Conservation (phyloP, 2,329 filamentous ascomycete genomes). For the Incumbomyces lentus region DNA sequence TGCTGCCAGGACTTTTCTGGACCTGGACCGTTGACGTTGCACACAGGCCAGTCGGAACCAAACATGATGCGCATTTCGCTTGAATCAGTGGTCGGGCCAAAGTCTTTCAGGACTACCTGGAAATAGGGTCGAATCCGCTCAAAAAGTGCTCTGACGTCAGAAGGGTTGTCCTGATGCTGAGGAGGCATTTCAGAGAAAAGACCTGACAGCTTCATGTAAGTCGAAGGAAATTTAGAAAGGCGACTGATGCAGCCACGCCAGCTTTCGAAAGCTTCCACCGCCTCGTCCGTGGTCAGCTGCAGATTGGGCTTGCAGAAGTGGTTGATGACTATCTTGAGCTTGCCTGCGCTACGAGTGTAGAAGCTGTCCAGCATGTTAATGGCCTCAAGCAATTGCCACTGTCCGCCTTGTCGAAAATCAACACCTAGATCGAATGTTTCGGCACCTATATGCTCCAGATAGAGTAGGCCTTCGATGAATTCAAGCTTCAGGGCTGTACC, state of each 20-base stretch:
- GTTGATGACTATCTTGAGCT: slow-evolving; percentile 62
- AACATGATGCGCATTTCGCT: slow-evolving; percentile 60
- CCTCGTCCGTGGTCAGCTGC: slow-evolving; percentile 23
- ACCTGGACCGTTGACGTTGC: slow-evolving; percentile 54
- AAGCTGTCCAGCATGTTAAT: slow-evolving; percentile 60
- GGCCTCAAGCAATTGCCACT: slow-evolving; percentile 61
- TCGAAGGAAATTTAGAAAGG: slow-evolving; percentile 53
- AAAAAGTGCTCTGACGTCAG: slow-evolving; percentile 47
- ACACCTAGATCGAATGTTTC: slow-evolving; percentile 70
- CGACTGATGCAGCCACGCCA: slow-evolving; percentile 61
- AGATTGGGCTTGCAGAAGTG: slow-evolving; percentile 86
- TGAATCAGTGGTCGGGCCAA: slow-evolving; percentile 44
- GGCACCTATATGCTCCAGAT: background rate
- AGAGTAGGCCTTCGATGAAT: slow-evolving; percentile 56
- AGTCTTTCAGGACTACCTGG: slow-evolving; percentile 59
- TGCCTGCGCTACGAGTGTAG: slow-evolving; percentile 39
- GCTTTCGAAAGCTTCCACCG: slow-evolving; percentile 50
- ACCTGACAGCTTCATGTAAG: slow-evolving; percentile 91
- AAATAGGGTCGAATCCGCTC: slow-evolving; percentile 60
- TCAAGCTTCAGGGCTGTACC: slow-evolving; percentile 53
- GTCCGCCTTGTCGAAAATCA: slow-evolving; percentile 66
- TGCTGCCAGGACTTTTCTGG: slow-evolving; percentile 57
- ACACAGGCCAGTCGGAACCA: slow-evolving; percentile 88
- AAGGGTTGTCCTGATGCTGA: slow-evolving; percentile 24
- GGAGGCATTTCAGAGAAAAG: slow-evolving; percentile 67